Conservation (phyloP, 2,329 filamentous ascomycete genomes). For the Ophiocordyceps polyrhachis-furcata region DNA sequence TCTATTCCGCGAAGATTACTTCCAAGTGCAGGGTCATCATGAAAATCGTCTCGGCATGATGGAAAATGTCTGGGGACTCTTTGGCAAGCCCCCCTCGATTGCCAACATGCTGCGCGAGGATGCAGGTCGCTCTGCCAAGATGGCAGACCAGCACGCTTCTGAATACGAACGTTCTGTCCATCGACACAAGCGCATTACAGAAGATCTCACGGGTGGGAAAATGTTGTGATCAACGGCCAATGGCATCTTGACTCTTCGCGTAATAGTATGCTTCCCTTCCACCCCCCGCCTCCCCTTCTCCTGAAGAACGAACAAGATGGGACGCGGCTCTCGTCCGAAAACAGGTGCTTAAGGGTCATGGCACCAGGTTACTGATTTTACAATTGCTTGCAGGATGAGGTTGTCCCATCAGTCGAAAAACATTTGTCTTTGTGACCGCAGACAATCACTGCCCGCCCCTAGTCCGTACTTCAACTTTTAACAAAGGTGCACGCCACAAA, state of each 20-base stretch:
- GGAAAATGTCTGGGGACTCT: conserved; percentile 34
- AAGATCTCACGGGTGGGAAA: conserved; percentile 41
- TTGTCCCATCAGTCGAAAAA: too few relatives aligned
- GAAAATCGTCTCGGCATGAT: conserved; percentile 14
- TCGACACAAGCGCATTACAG: conserved; percentile 35
- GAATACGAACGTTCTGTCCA: conserved; percentile 26
- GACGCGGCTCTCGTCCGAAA: too few relatives aligned
- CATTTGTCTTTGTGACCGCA: too few relatives aligned
- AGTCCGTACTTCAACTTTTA: too few relatives aligned
- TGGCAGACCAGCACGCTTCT: conserved; percentile 17
- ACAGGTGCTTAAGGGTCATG: too few relatives aligned
- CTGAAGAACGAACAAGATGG: too few relatives aligned
- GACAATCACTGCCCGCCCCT: too few relatives aligned
- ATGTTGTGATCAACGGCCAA: conserved; percentile 19
- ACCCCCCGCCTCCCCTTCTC: too few relatives aligned
- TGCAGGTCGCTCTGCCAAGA: conserved; percentile 15
- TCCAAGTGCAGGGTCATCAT: conserved; percentile 18
- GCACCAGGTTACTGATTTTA: too few relatives aligned
- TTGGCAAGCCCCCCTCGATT: conserved; percentile 26
- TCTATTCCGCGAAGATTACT: conserved; percentile 51
- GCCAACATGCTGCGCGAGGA: conserved; percentile 22
- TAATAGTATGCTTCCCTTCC: too few relatives aligned
- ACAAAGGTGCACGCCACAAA: not conserved
- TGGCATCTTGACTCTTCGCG: too few relatives aligned
- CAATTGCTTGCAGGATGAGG: too few relatives aligned